Evolutionary conservation across 2,329 filamentous ascomycete species (phyloP).

Genomic region (Trichoderma citrinoviride): DNA sequence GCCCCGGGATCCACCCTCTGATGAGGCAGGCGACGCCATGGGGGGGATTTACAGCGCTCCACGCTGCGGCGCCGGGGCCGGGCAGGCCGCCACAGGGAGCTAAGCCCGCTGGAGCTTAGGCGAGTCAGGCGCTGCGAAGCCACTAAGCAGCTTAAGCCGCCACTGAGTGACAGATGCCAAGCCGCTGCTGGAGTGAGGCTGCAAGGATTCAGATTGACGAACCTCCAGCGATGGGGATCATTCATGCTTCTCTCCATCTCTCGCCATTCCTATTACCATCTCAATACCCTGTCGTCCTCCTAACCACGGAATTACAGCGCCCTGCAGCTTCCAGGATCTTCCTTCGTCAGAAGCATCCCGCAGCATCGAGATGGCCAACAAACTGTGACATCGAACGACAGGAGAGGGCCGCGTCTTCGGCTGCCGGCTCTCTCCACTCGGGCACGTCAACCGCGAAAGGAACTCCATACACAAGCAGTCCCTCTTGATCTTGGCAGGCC

Average conservation of each 20-base stretch:
- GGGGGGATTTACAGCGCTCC: constrained; percentile 16
- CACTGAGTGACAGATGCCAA: not conserved
- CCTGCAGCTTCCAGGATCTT: not conserved
- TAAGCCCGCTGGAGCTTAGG: constrained; percentile 3
- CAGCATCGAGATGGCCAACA: not conserved
- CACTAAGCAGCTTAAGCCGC: not conserved
- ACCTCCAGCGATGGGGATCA: not conserved
- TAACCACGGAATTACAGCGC: not conserved
- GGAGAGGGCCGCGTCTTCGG: constrained; percentile 12
- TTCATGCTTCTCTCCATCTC: not conserved
- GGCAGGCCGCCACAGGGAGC: not conserved
- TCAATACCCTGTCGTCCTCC: not conserved
- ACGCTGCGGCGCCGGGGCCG: not conserved
- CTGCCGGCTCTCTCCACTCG: not conserved
- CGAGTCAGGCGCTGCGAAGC: not conserved
- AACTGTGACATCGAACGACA: not conserved
- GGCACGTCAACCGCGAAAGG: not conserved
- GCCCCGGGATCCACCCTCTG: not conserved
- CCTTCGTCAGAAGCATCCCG: not conserved
- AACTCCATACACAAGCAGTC: not conserved
- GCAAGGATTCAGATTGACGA: not conserved
- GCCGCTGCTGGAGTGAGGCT: not conserved
- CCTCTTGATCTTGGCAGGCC: not conserved
- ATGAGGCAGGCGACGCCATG: not conserved
- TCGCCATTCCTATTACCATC: not conserved